Evolutionary conservation across 495 filamentous ascomycete species (phyloP), one percentile per base, ranked within the genome.

Genomic region (Rhizodiscina lignyota): DNA sequence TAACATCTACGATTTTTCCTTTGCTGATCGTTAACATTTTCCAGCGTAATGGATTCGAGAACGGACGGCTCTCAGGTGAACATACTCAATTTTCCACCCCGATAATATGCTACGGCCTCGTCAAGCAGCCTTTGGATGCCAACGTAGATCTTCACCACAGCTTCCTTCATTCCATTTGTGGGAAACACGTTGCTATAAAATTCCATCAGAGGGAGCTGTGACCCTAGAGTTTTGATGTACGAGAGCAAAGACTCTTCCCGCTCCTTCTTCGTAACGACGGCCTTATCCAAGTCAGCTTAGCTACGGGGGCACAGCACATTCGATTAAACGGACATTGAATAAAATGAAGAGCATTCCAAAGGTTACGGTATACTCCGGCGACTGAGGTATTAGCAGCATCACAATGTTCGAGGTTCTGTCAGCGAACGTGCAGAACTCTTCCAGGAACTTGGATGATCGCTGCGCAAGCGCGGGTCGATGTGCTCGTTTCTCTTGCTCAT

Each of bases 221-320:
- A 5, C 6, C 6, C 20, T 4, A 35, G 5, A 8, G 16, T 20
- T 5, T 35, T n/a, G 20, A 35, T 22, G 13, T 19, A 20, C 4
- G 6, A 6, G 4, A 20, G 5, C 32, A 35, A 13, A 8, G 32
- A 35, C 6, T 35, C 32, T 13, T 35, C 32, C 5, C 32, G 15
- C 20, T 35, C 32, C 21, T 35, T 35, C 32, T 35, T 35, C 32
- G 32, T 35, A 13, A 35, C 32, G 5, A 35, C 32, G 5, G 32
- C 17, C 32, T 35, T n/a, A 5, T 5, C 8, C 13, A 35, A 27
- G 8, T 27, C 8, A 27, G 24, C 8, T 27, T 27, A 27, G 8
- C 24, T 8, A 27, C 24, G 24, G 24, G 8, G 13, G 24, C 24
- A 13, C 24, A 27, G 13, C 8, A 27, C 8, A 27, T 8, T 8